Evolutionary conservation across 2,329 filamentous ascomycete genomes (phyloP), one percentile per base, ranked within the genome.

Genomic region (Biscogniauxia mediterranea): DNA sequence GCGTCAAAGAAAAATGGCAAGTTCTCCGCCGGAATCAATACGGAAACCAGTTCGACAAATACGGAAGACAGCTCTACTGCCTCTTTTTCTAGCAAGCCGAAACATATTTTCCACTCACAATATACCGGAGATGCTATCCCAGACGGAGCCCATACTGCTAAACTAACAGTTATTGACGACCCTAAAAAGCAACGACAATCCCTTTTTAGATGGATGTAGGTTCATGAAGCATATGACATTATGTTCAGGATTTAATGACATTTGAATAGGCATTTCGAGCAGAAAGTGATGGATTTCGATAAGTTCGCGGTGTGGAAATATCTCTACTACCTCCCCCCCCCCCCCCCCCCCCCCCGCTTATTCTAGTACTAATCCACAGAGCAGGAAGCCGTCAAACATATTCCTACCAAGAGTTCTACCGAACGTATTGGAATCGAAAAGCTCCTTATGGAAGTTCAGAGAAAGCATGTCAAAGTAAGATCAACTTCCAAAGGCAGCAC

Each of bases 261-360:
- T n/a, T n/a, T 7, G 7, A 2, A 0, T 19, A 66, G 62, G 57
- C 65, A 80, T 61, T 61, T 80, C 20, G 71, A 71, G 1, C 78
- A 80, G 60, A 67, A 73, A 2, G 70, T 75, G 4, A 76, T 80
- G 75, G 78, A 75, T 58, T 76, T 81, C 63, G 77, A 80, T 9
- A 74, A 76, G 2, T 74, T 81, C 21, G 78, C 76, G 68, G 76
- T 79, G 69, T 42, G 62, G 50, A 46, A n/a, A 46, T 23, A 5
- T 5, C 3, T 23, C 21, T 7, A 5, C 56, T 63, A 50, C 42
- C 6, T n/a, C 2, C 23, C n/a, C n/a, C n/a, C n/a, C n/a, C n/a
- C n/a, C n/a, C n/a, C n/a, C n/a, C n/a, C n/a, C n/a, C n/a, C n/a
- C n/a, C n/a, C 52, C 9, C 52, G 8, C 20, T 5, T 26, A 46